Evolutionary conservation across 2,329 filamentous ascomycete species (phyloP).

Genomic region (Beauveria caledonica): DNA sequence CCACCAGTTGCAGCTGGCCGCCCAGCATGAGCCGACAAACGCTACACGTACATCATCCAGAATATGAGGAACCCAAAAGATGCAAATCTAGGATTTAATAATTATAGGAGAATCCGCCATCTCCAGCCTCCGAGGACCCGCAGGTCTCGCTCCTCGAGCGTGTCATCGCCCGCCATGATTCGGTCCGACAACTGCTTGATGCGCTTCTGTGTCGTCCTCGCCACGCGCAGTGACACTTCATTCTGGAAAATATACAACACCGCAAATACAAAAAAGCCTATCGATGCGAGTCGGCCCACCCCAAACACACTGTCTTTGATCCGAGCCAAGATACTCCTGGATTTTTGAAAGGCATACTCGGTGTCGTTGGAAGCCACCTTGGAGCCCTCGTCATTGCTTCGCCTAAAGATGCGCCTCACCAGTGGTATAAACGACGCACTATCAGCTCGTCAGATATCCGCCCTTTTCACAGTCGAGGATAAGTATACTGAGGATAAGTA

Average conservation of each 20-base stretch:
- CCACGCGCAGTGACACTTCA: conserved; percentile 48
- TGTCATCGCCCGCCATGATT: conserved; percentile 39
- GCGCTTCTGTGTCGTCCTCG: conserved; percentile 41
- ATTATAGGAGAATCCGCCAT: conserved; percentile 46
- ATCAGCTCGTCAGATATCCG: background rate
- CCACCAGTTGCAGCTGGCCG: background rate
- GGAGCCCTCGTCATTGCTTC: conserved; percentile 30
- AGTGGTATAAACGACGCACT: conserved; percentile 45
- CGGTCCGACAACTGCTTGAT: conserved; percentile 39
- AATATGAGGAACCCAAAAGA: background rate
- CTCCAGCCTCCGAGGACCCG: conserved; percentile 45
- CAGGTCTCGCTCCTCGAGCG: conserved; percentile 40
- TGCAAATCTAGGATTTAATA: conserved; percentile 8
- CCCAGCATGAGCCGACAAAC: background rate
- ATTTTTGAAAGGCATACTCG: conserved; percentile 48
- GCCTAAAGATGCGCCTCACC: conserved; percentile 43
- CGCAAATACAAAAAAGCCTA: conserved; percentile 48
- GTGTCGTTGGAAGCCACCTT: conserved; percentile 39
- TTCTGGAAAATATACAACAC: conserved; percentile 51
- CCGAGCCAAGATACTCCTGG: conserved; percentile 40
- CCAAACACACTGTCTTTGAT: conserved; percentile 39
- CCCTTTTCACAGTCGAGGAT: background rate
- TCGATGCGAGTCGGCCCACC: conserved; percentile 36
- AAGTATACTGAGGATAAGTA: conserved; percentile 19
- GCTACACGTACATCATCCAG: background rate